Base-by-base conservation (phyloP, 2,329 filamentous ascomycete genomes). In the Colletotrichum abscissum region DNA sequence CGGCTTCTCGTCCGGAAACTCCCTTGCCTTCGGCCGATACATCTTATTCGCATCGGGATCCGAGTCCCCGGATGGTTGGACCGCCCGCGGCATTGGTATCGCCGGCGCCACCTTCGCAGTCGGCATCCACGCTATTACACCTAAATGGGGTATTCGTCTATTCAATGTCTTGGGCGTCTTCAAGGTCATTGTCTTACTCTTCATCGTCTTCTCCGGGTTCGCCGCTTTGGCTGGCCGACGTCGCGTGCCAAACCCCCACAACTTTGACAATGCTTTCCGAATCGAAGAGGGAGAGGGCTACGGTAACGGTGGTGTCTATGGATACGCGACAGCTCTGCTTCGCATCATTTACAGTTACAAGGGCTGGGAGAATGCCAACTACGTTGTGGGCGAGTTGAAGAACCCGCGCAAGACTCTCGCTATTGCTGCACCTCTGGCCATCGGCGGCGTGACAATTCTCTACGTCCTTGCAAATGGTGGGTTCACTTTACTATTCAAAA, bases 311-410 rank as follows among this genome's bases (percentile, higher is more conserved):
- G 86, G 87, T 4, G 86, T 84, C 0, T 87, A 87, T 33, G 86
- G 87, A 1, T 91, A 91, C 77, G 87, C 88, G 2, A 90, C 88
- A 4, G 89, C 90, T 0, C 82, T 92, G 12, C 82, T 92, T 4
- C 87, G 87, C 33, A 88, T 91, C 67, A 84, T 91, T 19, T 91
- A 91, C 81, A 89, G 87, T 16, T 92, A 91, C 82, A 89, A 89
- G 76, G 90, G 90, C 4, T 92, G 89, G 90, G 88, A 90, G 77
- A 91, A 91, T 69, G 89, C 89, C 35, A 91, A 91, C 79, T 91
- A 92, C 73, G 90, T 91, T 2, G 80, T 92, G 3, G 83, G 86
- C 72, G 90, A 92, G 76, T 81, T 92, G 42, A 88, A 86, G 75
- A 85, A 88, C 56, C 89, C 89, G 0, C 84, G 83, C 35, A 86